Conservation (phyloP, 331 rosid genomes). For the Quercus tomentella region DNA sequence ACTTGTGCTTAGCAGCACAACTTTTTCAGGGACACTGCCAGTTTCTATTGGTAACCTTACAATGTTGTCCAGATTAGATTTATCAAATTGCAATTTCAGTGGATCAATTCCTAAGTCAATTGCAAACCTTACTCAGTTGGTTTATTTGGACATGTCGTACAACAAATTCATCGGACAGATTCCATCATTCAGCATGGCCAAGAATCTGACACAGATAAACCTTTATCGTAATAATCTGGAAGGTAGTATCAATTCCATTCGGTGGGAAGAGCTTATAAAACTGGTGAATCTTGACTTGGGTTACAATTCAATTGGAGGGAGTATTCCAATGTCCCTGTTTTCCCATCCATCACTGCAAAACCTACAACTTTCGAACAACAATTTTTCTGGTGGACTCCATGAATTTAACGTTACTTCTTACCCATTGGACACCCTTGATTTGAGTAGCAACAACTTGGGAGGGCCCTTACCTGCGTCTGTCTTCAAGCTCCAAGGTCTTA, state of each 20-base stretch:
- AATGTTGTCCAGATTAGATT: neutral
- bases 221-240: neutral
- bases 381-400: conserved; percentile 4
- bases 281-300: conserved; percentile 1
- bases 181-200: conserved; percentile 1
- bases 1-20: neutral
- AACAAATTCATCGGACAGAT: conserved; percentile 6
- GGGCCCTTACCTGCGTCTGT: conserved; percentile 15
- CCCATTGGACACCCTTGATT: conserved; percentile 13
- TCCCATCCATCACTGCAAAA: neutral
- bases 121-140: conserved; percentile 23
- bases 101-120: conserved; percentile 32
- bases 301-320: conserved; percentile 26
- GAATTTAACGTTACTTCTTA: neutral
- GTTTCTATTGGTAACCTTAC: neutral
- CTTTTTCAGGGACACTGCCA: conserved; percentile 18
- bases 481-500: neutral
- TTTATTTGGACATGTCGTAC: conserved; percentile 19
- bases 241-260: neutral
- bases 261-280: rapidly evolving
- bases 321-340: neutral
- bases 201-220: neutral
- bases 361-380: conserved; percentile 35
- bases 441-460: conserved; percentile 15
- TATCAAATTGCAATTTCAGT: neutral